Conservation (phyloP, 306 rosid genomes). For the Malus sylvestris region DNA sequence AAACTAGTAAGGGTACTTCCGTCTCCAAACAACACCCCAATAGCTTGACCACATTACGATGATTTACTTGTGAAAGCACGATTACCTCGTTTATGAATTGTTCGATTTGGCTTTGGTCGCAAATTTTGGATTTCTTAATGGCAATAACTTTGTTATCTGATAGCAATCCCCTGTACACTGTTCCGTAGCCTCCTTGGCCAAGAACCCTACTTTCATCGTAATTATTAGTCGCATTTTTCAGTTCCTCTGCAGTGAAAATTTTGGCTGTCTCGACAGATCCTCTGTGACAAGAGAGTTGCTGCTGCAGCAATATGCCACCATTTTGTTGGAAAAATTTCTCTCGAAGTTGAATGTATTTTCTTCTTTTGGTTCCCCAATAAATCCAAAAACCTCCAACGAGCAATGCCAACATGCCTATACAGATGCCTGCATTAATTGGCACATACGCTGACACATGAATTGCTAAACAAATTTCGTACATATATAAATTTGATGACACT, state of each 20-base stretch:
- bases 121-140: conserved; percentile 15
- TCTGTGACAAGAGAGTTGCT: neutral
- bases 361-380: conserved; percentile 4
- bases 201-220: neutral
- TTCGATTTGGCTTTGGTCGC: conserved; percentile 17
- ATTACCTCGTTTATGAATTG: conserved; percentile 18
- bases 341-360: neutral
- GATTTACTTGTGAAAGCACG: conserved; percentile 18
- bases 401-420: neutral
- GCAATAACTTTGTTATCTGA: conserved; percentile 1
- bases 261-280: neutral
- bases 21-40: conserved; percentile 25
- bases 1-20: conserved; percentile 13
- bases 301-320: conserved; percentile 16
- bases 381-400: neutral
- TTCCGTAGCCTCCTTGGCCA: conserved; percentile 22
- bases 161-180: conserved; percentile 18
- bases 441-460: no score
- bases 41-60: conserved; percentile 20
- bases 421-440: neutral
- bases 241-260: conserved; percentile 10
- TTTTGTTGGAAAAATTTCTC: conserved; percentile 14
- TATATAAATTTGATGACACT: no score
- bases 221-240: conserved; percentile 12
- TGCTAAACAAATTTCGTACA: no score